Conservation (phyloP, 2,329 filamentous ascomycete species). For the Monilinia fructigena region DNA sequence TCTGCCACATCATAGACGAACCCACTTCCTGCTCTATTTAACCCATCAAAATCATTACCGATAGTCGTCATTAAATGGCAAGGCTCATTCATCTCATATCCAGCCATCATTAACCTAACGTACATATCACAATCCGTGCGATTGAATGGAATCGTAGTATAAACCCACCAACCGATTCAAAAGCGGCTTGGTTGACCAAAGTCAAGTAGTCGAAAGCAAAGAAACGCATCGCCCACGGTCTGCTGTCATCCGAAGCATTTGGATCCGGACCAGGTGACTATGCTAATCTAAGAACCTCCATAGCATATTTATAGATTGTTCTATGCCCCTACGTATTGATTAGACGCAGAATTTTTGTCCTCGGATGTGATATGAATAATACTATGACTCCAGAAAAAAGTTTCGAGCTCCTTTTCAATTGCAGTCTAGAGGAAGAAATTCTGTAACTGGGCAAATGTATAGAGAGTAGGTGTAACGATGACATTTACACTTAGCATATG, state of each 20-base stretch:
- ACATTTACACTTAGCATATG: conserved; percentile 52
- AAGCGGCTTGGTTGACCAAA: conserved; percentile 54
- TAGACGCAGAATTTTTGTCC: not conserved
- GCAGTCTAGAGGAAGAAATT: conserved; percentile 52
- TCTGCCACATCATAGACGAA: conserved; percentile 49
- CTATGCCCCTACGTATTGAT: conserved; percentile 2
- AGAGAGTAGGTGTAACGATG: conserved; percentile 50
- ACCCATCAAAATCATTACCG: conserved; percentile 11
- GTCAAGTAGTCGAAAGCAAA: conserved; percentile 59
- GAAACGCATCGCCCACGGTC: conserved; percentile 52
- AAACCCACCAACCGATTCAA: conserved; percentile 51
- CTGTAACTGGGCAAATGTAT: conserved; percentile 55
- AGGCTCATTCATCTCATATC: conserved; percentile 42
- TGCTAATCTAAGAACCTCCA: conserved; percentile 16
- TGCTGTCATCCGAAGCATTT: conserved; percentile 18
- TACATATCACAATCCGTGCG: conserved; percentile 58
- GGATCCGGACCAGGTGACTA: conserved; percentile 16
- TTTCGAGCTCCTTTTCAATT: conserved; percentile 45
- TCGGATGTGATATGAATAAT: conserved; percentile 45
- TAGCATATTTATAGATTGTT: conserved; percentile 22
- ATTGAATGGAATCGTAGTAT: conserved; percentile 58
- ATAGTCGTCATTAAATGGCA: conserved; percentile 14
- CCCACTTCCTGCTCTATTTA: conserved; percentile 43
- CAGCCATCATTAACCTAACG: conserved; percentile 47
- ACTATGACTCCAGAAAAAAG: conserved; percentile 57